phyloP scores from a whole-genome alignment of 257 asterid species.

The Haberlea rhodopensis region DNA sequence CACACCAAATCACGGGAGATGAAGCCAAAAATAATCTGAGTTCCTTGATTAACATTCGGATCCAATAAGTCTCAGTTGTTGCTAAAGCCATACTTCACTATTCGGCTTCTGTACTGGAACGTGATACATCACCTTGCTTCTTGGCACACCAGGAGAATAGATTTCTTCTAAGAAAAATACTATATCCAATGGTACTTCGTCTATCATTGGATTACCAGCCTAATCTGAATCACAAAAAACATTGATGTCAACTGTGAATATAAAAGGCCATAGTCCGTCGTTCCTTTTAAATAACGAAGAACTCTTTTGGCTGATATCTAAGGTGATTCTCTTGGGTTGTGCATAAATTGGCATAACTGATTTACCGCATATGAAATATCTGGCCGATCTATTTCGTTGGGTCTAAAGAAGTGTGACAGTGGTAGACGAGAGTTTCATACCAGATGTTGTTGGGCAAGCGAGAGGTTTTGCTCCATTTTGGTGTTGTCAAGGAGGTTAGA shows the following conservation, averaged over 20 bases:
- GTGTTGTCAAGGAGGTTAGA: neutral
- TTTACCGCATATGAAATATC: neutral
- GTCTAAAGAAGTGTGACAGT: neutral
- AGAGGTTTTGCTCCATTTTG: neutral
- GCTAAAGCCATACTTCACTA: neutral
- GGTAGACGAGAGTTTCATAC: neutral
- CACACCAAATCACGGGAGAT: constrained; percentile 4
- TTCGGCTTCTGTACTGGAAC: neutral
- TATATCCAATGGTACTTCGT: neutral
- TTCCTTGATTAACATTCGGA: neutral
- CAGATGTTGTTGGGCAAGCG: neutral
- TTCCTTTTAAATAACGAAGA: neutral
- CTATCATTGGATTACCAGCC: neutral
- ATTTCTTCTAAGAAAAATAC: neutral
- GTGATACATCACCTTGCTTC: neutral
- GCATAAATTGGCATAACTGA: too few relatives aligned
- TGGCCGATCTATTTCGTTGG: neutral
- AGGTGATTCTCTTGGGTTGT: neutral
- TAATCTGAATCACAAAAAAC: neutral
- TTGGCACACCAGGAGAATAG: neutral
- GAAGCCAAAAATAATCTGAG: neutral
- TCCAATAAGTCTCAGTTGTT: neutral
- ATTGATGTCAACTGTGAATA: neutral
- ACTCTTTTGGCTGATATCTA: neutral
- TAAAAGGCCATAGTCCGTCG: neutral